Base-by-base conservation (phyloP, 495 filamentous ascomycete genomes). In the Amphirosellinia nigrospora region DNA sequence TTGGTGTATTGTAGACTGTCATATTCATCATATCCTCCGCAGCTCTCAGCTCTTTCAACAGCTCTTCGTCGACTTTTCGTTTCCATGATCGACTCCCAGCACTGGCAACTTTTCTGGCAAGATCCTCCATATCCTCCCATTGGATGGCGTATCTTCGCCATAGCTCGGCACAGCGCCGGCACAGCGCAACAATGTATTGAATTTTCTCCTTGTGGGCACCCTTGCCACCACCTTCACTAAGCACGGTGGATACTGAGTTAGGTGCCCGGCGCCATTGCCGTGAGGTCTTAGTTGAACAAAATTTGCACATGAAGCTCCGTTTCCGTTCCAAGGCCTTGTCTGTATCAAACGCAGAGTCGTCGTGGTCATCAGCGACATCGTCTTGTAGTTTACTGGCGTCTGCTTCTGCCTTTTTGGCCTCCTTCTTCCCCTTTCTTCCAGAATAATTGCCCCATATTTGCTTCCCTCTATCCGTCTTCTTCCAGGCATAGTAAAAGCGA, bases 401-500 rank as follows among this genome's bases (percentile, higher is more conserved):
- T 7, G 85, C 84, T 69, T 89, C 87, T 23, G 89, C 89, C 66
- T 87, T 85, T 70, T 86, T 89, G 21, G 88, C 90, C 74, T 96
- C 92, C 77, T 96, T 97, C 79, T 95, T 96, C 34, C 91, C 91
- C 73, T 94, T 95, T 30, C 96, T 85, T 6, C 91, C 93, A 68
- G 93, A 90, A 68, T 92, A 97, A 62, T 88, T 91, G 41, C 92
- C 93, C 96, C 96, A 98, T 32, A 99, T 87, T 74, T 94, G 88
- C 73, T 87, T 89, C 34, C 96, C 96, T 56, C 89, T 86, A 1
- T 91, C 88, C 0, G 94, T 94, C 79, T 98, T 98, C 84, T 99
- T 99, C 96, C 96, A 99, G 73, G 92, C 92, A 79, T 98, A 98
- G 78, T 98, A 99, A 70, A 92, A 97, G 13, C 96, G 90, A 34